Conservation (phyloP, 129 eudicot genomes). For the Logfia minima region DNA sequence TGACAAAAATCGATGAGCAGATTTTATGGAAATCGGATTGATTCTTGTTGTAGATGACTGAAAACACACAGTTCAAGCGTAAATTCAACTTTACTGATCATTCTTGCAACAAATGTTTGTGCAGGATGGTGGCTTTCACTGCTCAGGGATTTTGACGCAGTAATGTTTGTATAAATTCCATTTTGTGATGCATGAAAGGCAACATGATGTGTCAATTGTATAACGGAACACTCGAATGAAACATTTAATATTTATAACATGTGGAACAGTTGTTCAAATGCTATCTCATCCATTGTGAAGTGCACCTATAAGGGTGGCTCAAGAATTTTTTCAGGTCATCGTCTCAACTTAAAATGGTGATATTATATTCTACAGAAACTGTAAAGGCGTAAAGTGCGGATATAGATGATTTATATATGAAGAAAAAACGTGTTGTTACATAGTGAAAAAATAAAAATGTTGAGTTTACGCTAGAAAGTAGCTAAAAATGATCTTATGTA, state of each 20-base stretch:
- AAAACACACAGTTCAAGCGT: not conserved
- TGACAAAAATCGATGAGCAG: slow-evolving; percentile 82
- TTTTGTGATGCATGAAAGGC: not conserved
- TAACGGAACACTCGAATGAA: not conserved
- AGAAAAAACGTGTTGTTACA: no score
- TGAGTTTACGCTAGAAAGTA: no score
- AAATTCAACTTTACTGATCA: not conserved
- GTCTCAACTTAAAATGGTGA: no score
- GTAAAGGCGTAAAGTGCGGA: no score
- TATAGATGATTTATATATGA: no score
- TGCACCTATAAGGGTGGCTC: no score
- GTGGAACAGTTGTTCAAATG: not conserved
- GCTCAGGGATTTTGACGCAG: not conserved
- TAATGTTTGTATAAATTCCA: not conserved
- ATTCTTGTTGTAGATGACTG: not conserved
- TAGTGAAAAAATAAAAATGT: no score
- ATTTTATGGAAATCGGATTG: slow-evolving; percentile 54
- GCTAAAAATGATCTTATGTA: no score
- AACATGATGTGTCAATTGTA: not conserved
- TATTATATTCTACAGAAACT: no score
- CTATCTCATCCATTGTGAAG: not conserved
- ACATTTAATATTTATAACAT: not conserved
- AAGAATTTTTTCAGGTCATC: no score
- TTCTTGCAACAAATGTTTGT: not conserved
- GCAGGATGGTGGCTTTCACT: not conserved